Evolutionary conservation across 257 asterid species (phyloP), one percentile per base, ranked within the genome.

Genomic region (Solanum chilense): DNA sequence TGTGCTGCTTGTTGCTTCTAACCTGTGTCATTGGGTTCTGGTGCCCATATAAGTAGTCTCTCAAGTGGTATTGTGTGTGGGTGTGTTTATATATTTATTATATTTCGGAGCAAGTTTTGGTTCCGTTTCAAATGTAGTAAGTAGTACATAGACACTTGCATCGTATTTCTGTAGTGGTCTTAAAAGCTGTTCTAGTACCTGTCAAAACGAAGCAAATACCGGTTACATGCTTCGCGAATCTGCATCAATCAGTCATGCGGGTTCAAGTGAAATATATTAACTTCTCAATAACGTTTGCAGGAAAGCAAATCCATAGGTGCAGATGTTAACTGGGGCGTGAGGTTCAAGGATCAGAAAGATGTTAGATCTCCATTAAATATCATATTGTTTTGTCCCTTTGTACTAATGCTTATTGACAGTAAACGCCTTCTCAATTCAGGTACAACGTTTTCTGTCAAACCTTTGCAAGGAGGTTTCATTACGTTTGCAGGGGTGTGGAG

Each of bases 251-350:
- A 29, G 85, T 49, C 85, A 49, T 49, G 69, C 12, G 3, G 31
- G 25, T 31, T 31, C 45, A 49, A 81, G 45, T 31, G 45, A 81
- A 81, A 49, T 81, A 49, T 81, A 49, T 81, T 31, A 81, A 29
- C 31, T 16, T 81, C 69, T 80, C 31, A 6, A 31, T 21, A 81
- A 81, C 11, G 8, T 68, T 69, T 86, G 91, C 96, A 97, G 99
- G 99, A 94, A 91, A 93, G 92, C 92, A 97, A 95, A 90, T 97
- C 99, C 69, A 86, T 97, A 81, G 98, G 99, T 66, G 99, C 98
- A 58, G 99, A 97, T 56, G 99, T 96, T 42, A 97, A 97, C 91
- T 97, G 99, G 99, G 99, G 99, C 64, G 98, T 97, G 90, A 94
- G 99, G 88, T 97, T 97, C 96, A 93, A 90, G 86, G 91, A 96